A percentile compares a stretch with the other conserved stretches of the same genome.
These are phyloP conservation scores for Geotrichum aggregatum DNA, from an alignment of 1,139 yeast species.

Conservation along the genomic window DNA sequence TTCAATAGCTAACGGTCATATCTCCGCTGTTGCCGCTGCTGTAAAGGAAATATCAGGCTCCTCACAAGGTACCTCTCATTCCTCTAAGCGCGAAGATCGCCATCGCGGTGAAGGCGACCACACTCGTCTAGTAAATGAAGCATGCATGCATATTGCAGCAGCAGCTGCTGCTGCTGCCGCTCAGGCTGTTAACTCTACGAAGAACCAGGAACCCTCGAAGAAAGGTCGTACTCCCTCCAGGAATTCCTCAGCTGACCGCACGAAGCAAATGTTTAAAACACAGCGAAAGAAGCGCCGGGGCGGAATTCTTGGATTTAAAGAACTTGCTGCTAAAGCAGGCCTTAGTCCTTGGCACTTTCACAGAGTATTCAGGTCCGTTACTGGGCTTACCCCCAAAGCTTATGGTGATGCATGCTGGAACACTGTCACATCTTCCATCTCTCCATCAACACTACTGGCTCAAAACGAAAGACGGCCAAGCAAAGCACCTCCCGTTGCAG, in stretches of 20 bases:
- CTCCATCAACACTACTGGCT: slow-evolving; percentile 15
- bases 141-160: slow-evolving; percentile 77
- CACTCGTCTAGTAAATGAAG: slow-evolving; percentile 66
- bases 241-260: slow-evolving; percentile 23
- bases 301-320: slow-evolving; percentile 84
- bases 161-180: slow-evolving; percentile 69
- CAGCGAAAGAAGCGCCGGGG: slow-evolving; percentile 67
- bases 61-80: too few relatives aligned
- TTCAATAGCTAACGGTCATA: slow-evolving; percentile 35
- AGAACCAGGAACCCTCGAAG: slow-evolving; percentile 26
- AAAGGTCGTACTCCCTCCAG: slow-evolving; percentile 20
- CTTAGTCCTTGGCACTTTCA: slow-evolving; percentile 91
- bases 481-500: not conserved
- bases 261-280: slow-evolving; percentile 25
- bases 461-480: not conserved
- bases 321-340: slow-evolving; percentile 77
- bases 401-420: slow-evolving; percentile 87
- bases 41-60: slow-evolving; percentile 26
- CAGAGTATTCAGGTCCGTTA: slow-evolving; percentile 78
- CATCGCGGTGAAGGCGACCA: slow-evolving; percentile 47
- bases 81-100: slow-evolving; percentile 17
- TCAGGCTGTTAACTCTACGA: slow-evolving; percentile 30
- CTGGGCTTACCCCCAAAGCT: slow-evolving; percentile 82
- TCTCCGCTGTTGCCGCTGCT: slow-evolving; percentile 31
- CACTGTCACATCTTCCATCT: slow-evolving; percentile 43